Conservation (phyloP, 106 monocot species). For the Acorus calamus region DNA sequence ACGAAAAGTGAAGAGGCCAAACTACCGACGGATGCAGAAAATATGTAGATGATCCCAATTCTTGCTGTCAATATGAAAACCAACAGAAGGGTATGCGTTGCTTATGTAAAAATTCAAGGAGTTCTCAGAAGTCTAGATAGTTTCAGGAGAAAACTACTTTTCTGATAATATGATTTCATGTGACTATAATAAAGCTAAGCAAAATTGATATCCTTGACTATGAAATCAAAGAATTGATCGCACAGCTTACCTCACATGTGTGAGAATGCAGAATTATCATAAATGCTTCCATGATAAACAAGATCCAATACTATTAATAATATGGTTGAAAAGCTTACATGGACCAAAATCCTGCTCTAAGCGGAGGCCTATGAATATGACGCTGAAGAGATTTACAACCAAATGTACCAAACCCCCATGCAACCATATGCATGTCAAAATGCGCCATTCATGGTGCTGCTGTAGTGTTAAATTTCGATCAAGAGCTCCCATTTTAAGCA, state of each 20-base stretch:
- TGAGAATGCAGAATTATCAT: background rate
- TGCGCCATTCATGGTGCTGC: constrained; percentile 13
- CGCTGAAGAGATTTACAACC: constrained; percentile 15
- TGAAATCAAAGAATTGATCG: background rate
- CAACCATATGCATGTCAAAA: constrained; percentile 17
- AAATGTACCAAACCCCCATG: constrained; percentile 34
- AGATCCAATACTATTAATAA: no score
- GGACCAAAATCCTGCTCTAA: constrained; percentile 38
- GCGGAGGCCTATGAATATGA: constrained; percentile 17
- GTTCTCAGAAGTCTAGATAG: background rate
- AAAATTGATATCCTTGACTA: background rate
- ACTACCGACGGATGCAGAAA: constrained; percentile 26
- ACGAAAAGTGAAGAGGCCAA: constrained; percentile 13
- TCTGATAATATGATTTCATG: no score
- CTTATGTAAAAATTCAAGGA: background rate
- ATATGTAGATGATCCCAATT: constrained; percentile 20
- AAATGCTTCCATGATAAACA: no score
- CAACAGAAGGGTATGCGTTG: background rate
- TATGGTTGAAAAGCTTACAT: constrained; percentile 10
- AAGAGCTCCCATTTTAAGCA: constrained; percentile 33
- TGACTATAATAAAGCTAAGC: no score
- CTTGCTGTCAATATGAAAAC: constrained; percentile 17
- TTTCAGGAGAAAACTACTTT: no score
- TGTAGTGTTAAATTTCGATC: constrained; percentile 5
- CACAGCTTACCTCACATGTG: background rate